Evolutionary conservation across 345 rosid genomes (phyloP), one percentile per base, ranked within the genome.

Genomic region (Lumnitzera littorea): DNA sequence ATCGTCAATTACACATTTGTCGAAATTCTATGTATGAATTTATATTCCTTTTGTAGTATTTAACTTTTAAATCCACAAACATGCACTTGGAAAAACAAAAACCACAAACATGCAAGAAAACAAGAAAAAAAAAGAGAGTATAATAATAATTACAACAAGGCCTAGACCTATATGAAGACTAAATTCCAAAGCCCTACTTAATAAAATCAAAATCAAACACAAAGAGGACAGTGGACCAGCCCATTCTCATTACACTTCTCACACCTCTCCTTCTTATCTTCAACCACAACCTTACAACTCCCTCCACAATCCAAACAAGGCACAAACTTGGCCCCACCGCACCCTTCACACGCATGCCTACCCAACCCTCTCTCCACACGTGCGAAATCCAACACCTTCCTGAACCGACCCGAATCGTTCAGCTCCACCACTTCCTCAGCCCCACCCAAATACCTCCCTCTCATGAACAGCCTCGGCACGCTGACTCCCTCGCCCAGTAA

Each of bases 281-380:
- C 84, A 51, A 65, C 79, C 13, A 65, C 73, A 51, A 94, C 85
- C 82, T 84, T 94, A 36, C 96, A 82, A 51, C 97, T 90, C 31
- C 99, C 99, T 1, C 92, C 88, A 31, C 99, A 90, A 0, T 82
- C 92, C 61, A 84, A 52, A 73, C 99, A 94, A 15, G 96, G 95
- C 70, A 88, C 78, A 63, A 91, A 94, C 72, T 91, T 75, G 0
- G 85, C 91, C 46, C 91, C 99, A 3, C 97, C 95, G n/a, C 99
- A 86, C 13, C 91, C 91, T 60, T 77, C 92, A 14, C 99, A 94
- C 65, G 79, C 85, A 17, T 61, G 81, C 68, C 92, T 76, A 58
- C 95, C 96, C 27, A 76, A 68, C 15, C 82, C 95, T 52, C 76
- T 79, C 69, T 82, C 87, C 74, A 80, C 83, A n/a, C 85, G 74